Evolutionary conservation across 148 eudicot species (phyloP).

Genomic region (Rheum nobile): DNA sequence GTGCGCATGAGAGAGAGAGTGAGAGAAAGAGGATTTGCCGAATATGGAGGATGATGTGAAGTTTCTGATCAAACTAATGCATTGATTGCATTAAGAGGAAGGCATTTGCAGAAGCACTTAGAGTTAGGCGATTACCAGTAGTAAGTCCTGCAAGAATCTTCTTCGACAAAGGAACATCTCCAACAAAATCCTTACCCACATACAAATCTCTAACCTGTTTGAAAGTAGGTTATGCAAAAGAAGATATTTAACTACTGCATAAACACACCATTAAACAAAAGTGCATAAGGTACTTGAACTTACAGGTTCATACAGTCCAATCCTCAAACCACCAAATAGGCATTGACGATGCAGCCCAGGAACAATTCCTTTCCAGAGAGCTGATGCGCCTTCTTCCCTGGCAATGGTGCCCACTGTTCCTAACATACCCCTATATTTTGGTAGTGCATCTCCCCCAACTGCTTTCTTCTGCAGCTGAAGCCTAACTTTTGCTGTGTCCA

Average conservation of each 20-base stretch:
- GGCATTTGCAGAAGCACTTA: not conserved
- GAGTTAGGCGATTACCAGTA: constrained; percentile 46
- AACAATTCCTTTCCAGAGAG: constrained; percentile 96
- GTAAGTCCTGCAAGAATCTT: constrained; percentile 91
- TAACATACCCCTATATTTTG: constrained; percentile 77
- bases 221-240: constrained; percentile 3
- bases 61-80: not conserved
- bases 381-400: constrained; percentile 71
- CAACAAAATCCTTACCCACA: constrained; percentile 83
- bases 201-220: constrained; percentile 67
- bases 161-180: constrained; percentile 82
- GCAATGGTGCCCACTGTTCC: constrained; percentile 94
- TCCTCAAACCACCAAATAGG: constrained; percentile 84
- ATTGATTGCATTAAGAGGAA: constrained; percentile 1
- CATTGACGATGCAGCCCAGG: constrained; percentile 98
- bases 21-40: not conserved
- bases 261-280: not conserved
- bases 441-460: constrained; percentile 62
- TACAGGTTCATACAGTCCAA: constrained; percentile 94
- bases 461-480: constrained; percentile 91
- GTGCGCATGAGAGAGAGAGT: not conserved
- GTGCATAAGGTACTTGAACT: constrained; percentile 17
- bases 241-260: constrained; percentile 1
- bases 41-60: not conserved
- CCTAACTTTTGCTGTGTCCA: constrained; percentile 98